A percentile compares a stretch with the other conserved stretches of the same genome.
Conservation (phyloP, 495 filamentous ascomycete genomes). For the Penicillium dipodomyicola region DNA sequence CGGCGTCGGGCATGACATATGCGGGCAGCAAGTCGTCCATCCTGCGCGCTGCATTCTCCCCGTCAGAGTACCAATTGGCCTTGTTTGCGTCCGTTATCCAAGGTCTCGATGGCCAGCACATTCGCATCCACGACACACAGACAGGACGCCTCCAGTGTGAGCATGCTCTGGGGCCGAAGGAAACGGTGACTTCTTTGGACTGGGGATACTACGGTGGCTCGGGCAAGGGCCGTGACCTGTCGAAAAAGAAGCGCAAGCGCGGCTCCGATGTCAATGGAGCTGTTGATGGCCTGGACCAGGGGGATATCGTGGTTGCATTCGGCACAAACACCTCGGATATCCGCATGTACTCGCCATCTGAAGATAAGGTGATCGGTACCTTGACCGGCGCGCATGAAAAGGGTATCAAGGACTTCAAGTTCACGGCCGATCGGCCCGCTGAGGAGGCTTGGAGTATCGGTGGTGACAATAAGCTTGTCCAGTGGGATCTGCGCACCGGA, state of each 20-base stretch:
- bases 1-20: slow-evolving; percentile 37
- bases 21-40: slow-evolving; percentile 50
- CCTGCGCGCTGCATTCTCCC: slow-evolving; percentile 53
- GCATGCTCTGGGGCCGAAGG: slow-evolving; percentile 50
- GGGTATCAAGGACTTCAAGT: slow-evolving; percentile 57
- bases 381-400: slow-evolving; percentile 52
- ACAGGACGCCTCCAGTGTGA: slow-evolving; percentile 58
- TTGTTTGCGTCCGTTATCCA: slow-evolving; percentile 61
- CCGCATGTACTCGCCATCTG: slow-evolving; percentile 52
- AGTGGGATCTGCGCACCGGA: slow-evolving; percentile 55
- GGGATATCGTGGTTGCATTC: slow-evolving; percentile 51
- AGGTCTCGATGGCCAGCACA: slow-evolving; percentile 56
- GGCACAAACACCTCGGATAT: slow-evolving; percentile 55
- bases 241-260: slow-evolving; percentile 60
- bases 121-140: slow-evolving; percentile 58
- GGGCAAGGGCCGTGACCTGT: slow-evolving; percentile 36
- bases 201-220: slow-evolving; percentile 51
- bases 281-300: slow-evolving; percentile 35
- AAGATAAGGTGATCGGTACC: slow-evolving; percentile 50
- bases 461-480: slow-evolving; percentile 57
- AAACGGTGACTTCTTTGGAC: slow-evolving; percentile 54
- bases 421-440: slow-evolving; percentile 42
- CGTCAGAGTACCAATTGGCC: slow-evolving; percentile 54
- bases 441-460: slow-evolving; percentile 59
- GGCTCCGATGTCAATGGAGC: slow-evolving; percentile 46